Conservation (phyloP, 768 basidiomycete species). For the Mycena latifolia region DNA sequence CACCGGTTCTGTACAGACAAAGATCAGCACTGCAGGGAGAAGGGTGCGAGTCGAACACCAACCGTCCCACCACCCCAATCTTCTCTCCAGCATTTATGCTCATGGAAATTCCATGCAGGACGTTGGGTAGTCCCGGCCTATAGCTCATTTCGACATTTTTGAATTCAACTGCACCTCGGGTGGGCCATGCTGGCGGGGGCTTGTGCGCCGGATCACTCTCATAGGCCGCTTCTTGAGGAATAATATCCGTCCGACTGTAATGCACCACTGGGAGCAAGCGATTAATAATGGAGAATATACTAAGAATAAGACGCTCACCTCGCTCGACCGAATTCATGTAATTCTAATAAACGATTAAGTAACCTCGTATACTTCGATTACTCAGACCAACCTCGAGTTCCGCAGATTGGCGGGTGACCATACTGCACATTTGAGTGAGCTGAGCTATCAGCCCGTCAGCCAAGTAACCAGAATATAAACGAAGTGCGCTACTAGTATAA, state of each 20-base stretch:
- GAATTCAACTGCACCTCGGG: slow-evolving; percentile 70
- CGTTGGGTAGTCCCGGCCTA: slow-evolving; percentile 77
- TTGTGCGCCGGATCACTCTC: slow-evolving; percentile 63
- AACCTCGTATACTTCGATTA: neutral
- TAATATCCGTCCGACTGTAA: slow-evolving; percentile 63
- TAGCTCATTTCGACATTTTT: slow-evolving; percentile 72
- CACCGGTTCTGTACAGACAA: slow-evolving; percentile 58
- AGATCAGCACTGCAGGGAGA: slow-evolving; percentile 21
- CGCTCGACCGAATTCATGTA: slow-evolving; percentile 78
- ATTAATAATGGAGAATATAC: neutral
- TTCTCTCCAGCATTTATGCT: slow-evolving; percentile 77
- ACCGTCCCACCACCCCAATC: slow-evolving; percentile 80
- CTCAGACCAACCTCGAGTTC: slow-evolving; percentile 69
- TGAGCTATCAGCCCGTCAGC: slow-evolving; percentile 48
- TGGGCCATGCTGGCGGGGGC: slow-evolving; percentile 75
- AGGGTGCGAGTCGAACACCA: neutral
- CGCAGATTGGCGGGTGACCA: slow-evolving; percentile 69
- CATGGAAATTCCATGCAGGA: slow-evolving; percentile 74
- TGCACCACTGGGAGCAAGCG: slow-evolving; percentile 55
- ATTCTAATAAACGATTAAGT: slow-evolving; percentile 52
- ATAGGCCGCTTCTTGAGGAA: slow-evolving; percentile 75
- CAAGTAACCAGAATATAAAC: neutral
- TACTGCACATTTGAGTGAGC: slow-evolving; percentile 64
- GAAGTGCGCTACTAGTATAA: slow-evolving; percentile 63
- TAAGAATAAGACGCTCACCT: slow-evolving; percentile 44